Conservation (phyloP, 345 rosid genomes). For the Rhodamnia argentea region DNA sequence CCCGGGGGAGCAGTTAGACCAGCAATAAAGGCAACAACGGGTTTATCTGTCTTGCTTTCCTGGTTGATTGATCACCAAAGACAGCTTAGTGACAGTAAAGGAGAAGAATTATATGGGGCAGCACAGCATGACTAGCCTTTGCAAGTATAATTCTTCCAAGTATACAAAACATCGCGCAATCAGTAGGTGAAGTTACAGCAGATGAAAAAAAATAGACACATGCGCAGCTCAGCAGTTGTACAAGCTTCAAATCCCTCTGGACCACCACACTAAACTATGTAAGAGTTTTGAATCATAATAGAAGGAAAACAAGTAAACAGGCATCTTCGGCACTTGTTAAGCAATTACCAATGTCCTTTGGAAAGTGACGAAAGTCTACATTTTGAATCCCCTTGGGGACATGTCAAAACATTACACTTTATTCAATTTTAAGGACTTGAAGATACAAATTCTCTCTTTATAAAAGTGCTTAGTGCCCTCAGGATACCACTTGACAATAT, state of each 20-base stretch:
- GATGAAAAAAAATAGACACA: not conserved
- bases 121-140: not conserved
- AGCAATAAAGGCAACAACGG: conserved; percentile 93
- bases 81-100: not conserved
- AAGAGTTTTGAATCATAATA: not conserved
- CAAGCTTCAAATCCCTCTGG: not conserved
- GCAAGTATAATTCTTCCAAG: not conserved
- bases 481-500: not conserved
- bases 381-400: not conserved
- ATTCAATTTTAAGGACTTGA: not conserved
- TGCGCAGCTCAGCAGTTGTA: not conserved
- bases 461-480: not conserved
- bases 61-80: conserved; percentile 15
- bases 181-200: not conserved
- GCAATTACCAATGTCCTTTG: not conserved
- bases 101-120: not conserved
- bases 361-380: not conserved
- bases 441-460: not conserved
- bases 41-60: conserved; percentile 93
- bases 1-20: conserved; percentile 98
- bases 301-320: not conserved
- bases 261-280: not conserved
- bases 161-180: not conserved
- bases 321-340: not conserved
- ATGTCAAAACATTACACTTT: not conserved